Conservation (phyloP, 305 asterid genomes). For the Fraxinus ornus region DNA sequence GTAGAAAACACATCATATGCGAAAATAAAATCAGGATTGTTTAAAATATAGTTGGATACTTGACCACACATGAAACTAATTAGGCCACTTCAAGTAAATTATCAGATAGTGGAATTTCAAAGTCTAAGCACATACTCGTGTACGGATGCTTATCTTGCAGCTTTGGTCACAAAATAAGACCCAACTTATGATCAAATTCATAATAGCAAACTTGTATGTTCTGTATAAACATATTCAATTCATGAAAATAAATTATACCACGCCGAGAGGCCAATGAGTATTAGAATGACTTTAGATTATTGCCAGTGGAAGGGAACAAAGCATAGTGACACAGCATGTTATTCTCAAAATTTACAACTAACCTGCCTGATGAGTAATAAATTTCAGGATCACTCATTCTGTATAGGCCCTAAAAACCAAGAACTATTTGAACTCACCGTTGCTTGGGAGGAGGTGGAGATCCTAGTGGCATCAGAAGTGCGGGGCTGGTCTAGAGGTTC, state of each 20-base stretch:
- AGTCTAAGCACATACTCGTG: neutral
- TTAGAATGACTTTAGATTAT: neutral
- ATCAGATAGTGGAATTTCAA: neutral
- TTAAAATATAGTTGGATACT: neutral
- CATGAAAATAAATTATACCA: neutral
- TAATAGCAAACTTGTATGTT: neutral
- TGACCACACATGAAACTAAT: neutral
- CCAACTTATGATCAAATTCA: neutral
- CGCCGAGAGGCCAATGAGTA: neutral
- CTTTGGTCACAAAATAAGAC: neutral
- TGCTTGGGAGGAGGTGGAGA: constrained; percentile 19
- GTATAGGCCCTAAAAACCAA: neutral
- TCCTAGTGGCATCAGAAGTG: constrained; percentile 31
- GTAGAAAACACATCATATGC: neutral
- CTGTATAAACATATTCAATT: neutral
- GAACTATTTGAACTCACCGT: neutral
- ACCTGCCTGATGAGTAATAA: neutral
- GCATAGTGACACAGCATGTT: neutral
- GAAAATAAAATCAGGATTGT: neutral
- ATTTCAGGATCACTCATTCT: neutral
- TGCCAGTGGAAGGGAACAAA: neutral
- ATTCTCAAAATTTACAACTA: neutral
- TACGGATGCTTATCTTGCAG: neutral
- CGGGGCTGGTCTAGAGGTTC: constrained; percentile 23
- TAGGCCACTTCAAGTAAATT: neutral